Evolutionary conservation across 1,139 yeast genomes (phyloP), one percentile per base, ranked within the genome.

Genomic region (Hansenula lynferdii): DNA sequence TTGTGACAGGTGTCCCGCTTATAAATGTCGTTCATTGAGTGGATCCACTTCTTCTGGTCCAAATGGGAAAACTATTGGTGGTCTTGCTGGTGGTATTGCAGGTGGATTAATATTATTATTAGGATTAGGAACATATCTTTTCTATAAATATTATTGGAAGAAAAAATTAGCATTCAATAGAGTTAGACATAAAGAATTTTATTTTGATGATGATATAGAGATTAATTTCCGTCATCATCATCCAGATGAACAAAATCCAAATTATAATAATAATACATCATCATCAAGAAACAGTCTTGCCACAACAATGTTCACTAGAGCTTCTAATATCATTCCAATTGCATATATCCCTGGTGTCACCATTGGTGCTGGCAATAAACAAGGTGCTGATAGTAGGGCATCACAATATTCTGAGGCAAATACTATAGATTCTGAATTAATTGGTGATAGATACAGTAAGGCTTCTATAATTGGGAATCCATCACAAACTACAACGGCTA

Each of bases 291-390:
- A 62, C 3, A 61, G 67, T 10, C 61, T 77, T 41, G 81, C 86
- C 7, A 75, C 84, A 17, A 72, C 86, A 6, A 71, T 78, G 22
- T 69, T 83, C 39, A 81, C 92, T 8, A 77, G 84, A 48, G 95
- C 94, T 5, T 84, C 95, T 8, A 89, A 90, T 59, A 80, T 90
- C 45, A 73, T 89, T 44, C 96, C 96, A n/a, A 83, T 89, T 47
- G 96, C 95, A 3, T 89, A 89, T 58, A 86, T 89, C 43, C 97
- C 97, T 0, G 97, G 97, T 28, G 96, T 87, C 28, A 83, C 87
- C 1, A 80, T 79, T n/a, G 66, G 81, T 2, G 39, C 49, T 28
- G 62, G 52, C 11, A 44, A 45, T 35, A 34, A 31, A 4, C 14
- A 8, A 3, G 8, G 16, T 5, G 15, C 18, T 18, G 21, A 29